Conservation (phyloP, 768 basidiomycete genomes). For the Tubosaeta sp. region DNA sequence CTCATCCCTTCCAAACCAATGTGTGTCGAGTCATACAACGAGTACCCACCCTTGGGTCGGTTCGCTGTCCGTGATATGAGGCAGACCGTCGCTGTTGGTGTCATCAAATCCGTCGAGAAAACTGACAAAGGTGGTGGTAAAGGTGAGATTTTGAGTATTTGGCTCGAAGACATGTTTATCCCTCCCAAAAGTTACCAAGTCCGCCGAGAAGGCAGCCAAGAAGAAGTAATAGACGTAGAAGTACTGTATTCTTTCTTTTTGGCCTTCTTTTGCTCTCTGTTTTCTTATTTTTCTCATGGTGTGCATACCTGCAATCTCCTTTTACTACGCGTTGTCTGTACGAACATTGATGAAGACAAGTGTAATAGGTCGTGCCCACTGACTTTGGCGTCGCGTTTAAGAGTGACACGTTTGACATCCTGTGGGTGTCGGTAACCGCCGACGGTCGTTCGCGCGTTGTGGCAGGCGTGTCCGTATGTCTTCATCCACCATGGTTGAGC, state of each 20-base stretch:
- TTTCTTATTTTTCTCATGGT: constrained; percentile 23
- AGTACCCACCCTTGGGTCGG: constrained; percentile 99
- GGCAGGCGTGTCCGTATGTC: too few relatives aligned
- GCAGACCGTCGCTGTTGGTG: constrained; percentile 97
- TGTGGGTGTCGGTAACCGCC: too few relatives aligned
- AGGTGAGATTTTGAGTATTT: constrained; percentile 42
- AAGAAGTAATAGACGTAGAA: constrained; percentile 90
- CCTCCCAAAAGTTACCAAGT: constrained; percentile 70
- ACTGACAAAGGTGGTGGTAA: constrained; percentile 86
- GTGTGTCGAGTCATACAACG: constrained; percentile 90
- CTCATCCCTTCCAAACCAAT: constrained; percentile 95
- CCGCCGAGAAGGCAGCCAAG: constrained; percentile 94
- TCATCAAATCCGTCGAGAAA: constrained; percentile 98
- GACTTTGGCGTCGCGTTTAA: not conserved
- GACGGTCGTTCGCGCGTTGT: too few relatives aligned
- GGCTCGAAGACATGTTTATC: constrained; percentile 6
- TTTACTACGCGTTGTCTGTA: constrained; percentile 43
- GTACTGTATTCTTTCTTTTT: constrained; percentile 51
- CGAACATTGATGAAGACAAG: constrained; percentile 40
- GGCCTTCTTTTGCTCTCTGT: constrained; percentile 40
- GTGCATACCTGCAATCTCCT: constrained; percentile 35
- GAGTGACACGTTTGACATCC: too few relatives aligned
- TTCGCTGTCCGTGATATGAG: constrained; percentile 99
- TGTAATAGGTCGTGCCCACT: constrained; percentile 21
- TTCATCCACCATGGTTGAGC: constrained; percentile 35